A percentile compares a stretch with the other conserved stretches of the same genome.
phyloP scores from a whole-genome alignment of 805 yeast genomes.

The Wickerhamiella australiensis region DNA sequence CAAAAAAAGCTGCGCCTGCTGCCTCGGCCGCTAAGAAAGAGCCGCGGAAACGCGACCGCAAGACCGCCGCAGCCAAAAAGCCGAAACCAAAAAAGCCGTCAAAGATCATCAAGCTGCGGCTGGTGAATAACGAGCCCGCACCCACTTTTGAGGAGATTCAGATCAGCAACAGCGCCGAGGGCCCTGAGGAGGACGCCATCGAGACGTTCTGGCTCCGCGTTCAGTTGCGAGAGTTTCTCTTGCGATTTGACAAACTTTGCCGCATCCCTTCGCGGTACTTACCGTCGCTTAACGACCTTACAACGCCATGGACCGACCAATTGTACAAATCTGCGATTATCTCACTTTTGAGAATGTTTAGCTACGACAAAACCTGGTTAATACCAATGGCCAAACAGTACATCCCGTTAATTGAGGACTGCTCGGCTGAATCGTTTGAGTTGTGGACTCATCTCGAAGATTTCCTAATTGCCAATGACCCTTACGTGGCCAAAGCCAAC shows the following conservation, averaged over 20 bases:
- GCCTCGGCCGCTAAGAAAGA: neutral
- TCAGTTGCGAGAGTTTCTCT: constrained; percentile 29
- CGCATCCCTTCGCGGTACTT: constrained; percentile 28
- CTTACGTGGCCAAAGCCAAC: constrained; percentile 16
- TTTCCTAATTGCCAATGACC: constrained; percentile 16
- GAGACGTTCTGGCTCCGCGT: constrained; percentile 27
- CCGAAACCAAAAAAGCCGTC: constrained; percentile 10
- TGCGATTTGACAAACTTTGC: constrained; percentile 31
- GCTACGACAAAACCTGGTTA: constrained; percentile 27
- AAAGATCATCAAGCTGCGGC: constrained; percentile 16
- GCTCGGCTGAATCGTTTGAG: constrained; percentile 25
- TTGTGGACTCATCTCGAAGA: constrained; percentile 28
- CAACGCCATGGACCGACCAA: constrained; percentile 28
- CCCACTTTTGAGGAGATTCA: constrained; percentile 24
- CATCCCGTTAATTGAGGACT: constrained; percentile 26
- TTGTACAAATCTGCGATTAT: constrained; percentile 28
- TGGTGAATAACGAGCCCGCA: constrained; percentile 13
- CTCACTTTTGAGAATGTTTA: constrained; percentile 25
- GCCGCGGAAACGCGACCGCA: neutral
- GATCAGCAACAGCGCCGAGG: constrained; percentile 12
- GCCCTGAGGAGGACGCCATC: constrained; percentile 14
- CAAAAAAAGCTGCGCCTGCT: neutral
- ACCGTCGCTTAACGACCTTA: constrained; percentile 28
- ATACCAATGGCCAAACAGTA: constrained; percentile 21
- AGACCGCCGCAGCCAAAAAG: constrained; percentile 13